Conservation (phyloP, 169 alveolate species). For the Plasmodium vinckei region DNA sequence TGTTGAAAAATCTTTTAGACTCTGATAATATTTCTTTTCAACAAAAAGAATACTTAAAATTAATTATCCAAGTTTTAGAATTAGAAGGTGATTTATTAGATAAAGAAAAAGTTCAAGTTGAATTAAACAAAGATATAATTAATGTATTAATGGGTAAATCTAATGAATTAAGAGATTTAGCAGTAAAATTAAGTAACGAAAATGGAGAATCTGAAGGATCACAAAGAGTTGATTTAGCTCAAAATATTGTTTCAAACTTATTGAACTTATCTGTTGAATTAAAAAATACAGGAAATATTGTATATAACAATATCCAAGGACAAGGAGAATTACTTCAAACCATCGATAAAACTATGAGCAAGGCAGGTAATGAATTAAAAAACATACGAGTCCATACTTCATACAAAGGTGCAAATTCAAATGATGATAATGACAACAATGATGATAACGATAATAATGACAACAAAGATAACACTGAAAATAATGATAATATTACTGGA, state of each 20-base stretch:
- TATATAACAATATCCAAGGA: conserved; percentile 71
- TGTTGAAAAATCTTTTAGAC: background rate
- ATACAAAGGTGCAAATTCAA: background rate
- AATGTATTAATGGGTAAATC: conserved; percentile 41
- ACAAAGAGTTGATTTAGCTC: conserved; percentile 71
- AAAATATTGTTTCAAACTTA: conserved; percentile 61
- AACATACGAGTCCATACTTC: conserved; percentile 25
- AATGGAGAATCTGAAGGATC: conserved; percentile 28
- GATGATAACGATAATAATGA: conserved; percentile 4
- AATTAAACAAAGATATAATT: conserved; percentile 35
- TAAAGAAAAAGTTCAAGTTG: conserved; percentile 48
- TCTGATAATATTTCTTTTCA: conserved; percentile 6
- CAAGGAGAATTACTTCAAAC: conserved; percentile 59
- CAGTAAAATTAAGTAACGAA: conserved; percentile 41
- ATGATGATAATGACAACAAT: background rate
- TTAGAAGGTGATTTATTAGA: conserved; percentile 39
- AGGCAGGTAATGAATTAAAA: conserved; percentile 27
- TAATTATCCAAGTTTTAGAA: conserved; percentile 22
- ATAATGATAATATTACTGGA: background rate
- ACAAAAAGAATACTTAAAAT: conserved; percentile 39
- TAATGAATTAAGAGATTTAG: conserved; percentile 41
- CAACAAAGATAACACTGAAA: background rate
- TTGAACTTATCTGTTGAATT: conserved; percentile 54
- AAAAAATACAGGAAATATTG: conserved; percentile 75
- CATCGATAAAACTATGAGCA: conserved; percentile 19